A percentile compares a stretch with the other conserved stretches of the same genome.
phyloP scores from a whole-genome alignment of 2,329 filamentous ascomycete genomes.

The Trichoderma asperellum region DNA sequence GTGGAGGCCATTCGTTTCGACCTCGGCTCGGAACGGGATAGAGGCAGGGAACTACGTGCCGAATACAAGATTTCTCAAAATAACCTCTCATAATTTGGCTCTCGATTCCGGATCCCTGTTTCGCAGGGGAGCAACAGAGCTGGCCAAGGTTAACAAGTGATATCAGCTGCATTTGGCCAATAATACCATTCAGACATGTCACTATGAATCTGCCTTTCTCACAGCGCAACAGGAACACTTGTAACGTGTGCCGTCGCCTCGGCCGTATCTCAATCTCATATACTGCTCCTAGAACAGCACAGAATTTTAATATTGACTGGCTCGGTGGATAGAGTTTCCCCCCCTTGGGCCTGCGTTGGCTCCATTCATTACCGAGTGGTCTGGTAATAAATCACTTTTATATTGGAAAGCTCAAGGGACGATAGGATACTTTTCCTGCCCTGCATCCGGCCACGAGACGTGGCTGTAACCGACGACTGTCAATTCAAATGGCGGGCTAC shows the following conservation, averaged over 20 bases:
- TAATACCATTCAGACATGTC: slow-evolving; percentile 15
- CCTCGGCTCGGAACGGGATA: not conserved
- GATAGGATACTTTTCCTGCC: not conserved
- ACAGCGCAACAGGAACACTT: not conserved
- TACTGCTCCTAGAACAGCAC: not conserved
- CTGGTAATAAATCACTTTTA: not conserved
- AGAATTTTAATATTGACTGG: not conserved
- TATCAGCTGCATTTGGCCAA: slow-evolving; percentile 17
- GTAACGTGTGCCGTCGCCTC: not conserved
- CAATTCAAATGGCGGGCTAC: not conserved
- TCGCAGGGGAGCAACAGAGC: not conserved
- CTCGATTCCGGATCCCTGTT: slow-evolving; percentile 17
- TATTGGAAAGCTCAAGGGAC: not conserved
- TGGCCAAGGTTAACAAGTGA: slow-evolving; percentile 16
- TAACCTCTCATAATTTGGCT: slow-evolving; percentile 9
- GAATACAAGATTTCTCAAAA: slow-evolving; percentile 1
- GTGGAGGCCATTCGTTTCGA: not conserved
- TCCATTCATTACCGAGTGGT: not conserved
- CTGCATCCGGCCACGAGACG: slow-evolving; percentile 8
- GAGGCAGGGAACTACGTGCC: not conserved
- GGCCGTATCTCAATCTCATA: not conserved
- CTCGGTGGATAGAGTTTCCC: slow-evolving; percentile 10
- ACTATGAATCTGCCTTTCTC: slow-evolving; percentile 5
- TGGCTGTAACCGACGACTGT: slow-evolving; percentile 2
- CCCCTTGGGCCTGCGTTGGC: slow-evolving; percentile 11